Evolutionary conservation across 2,329 filamentous ascomycete genomes (phyloP), one percentile per base, ranked within the genome.

Genomic region (Whalleya microplaca): DNA sequence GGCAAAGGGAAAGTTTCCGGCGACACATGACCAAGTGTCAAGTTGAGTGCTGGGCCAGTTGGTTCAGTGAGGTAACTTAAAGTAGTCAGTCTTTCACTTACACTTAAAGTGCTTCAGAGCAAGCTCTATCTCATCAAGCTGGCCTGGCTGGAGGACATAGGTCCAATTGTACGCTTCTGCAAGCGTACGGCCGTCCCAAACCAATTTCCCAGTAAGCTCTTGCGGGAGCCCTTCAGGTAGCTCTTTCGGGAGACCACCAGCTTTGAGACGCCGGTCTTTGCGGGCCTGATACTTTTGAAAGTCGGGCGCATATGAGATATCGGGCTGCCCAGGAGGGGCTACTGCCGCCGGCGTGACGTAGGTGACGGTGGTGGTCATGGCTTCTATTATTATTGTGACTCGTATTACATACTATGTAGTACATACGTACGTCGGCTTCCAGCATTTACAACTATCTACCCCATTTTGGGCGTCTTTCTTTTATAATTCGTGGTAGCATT

Each of bases 301-400:
- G 58, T 85, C 74, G 0, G 84, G 84, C 1, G 77, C 73, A 66
- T 87, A 87, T 1, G 71, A 71, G 53, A 87, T 87, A 61, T 87
- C 84, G 0, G 84, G 84, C 63, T 85, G 83, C 20, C 78, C 77
- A 1, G 72, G 72, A 1, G 75, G 67, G n/a, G 55, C 55, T 8
- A 58, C 47, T 6, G 66, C 62, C n/a, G 59, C 42, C n/a, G 65
- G 64, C 19, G 66, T 65, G 9, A 65, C 59, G 14, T 62, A 64
- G 7, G 64, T 67, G 14, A 61, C 47, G 18, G 66, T 65, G 18
- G 66, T 65, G 3, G 49, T 41, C 52, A 62, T 59, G 23, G 32
- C 20, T 55, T 21, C 9, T 43, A 3, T 23, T 19, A 10, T 46
- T 50, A 23, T 9, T 19, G 45, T n/a, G 32, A 12, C 32, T 37